phyloP scores from a whole-genome alignment of 345 rosid species.

The Rhizophora apiculata region DNA sequence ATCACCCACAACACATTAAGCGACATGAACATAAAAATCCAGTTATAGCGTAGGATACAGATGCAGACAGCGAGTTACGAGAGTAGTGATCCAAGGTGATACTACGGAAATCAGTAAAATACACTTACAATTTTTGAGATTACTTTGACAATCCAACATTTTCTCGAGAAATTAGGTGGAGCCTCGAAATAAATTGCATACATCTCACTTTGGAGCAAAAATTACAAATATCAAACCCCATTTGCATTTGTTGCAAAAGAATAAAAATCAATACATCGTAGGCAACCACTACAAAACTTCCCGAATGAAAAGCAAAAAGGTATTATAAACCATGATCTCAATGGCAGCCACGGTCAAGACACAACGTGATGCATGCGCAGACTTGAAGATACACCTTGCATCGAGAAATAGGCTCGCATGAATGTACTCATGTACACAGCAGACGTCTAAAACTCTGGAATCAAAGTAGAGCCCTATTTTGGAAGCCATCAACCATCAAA shows the following conservation, averaged over 20 bases:
- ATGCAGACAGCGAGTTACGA: too few species aligned
- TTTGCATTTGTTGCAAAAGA: neutral
- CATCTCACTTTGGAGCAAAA: neutral
- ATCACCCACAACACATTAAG: too few species aligned
- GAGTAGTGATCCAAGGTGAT: too few species aligned
- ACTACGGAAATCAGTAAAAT: too few species aligned
- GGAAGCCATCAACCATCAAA: slow-evolving; percentile 37
- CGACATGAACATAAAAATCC: too few species aligned
- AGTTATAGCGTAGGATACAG: too few species aligned
- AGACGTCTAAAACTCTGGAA: neutral
- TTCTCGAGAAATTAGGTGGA: too few species aligned
- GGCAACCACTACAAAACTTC: slow-evolving; percentile 31
- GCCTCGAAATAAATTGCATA: too few species aligned
- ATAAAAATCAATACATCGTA: neutral
- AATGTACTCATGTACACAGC: neutral
- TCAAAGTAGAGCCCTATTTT: slow-evolving; percentile 4
- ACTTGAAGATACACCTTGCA: neutral
- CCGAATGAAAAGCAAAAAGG: slow-evolving; percentile 1
- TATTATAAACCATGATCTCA: neutral
- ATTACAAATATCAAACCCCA: neutral
- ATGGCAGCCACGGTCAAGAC: neutral
- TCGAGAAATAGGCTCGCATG: neutral
- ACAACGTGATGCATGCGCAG: neutral
- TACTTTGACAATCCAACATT: too few species aligned
- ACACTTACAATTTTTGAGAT: too few species aligned